Conservation (phyloP, 108 stramenopile genomes). For the Asterionellopsis glacialis region DNA sequence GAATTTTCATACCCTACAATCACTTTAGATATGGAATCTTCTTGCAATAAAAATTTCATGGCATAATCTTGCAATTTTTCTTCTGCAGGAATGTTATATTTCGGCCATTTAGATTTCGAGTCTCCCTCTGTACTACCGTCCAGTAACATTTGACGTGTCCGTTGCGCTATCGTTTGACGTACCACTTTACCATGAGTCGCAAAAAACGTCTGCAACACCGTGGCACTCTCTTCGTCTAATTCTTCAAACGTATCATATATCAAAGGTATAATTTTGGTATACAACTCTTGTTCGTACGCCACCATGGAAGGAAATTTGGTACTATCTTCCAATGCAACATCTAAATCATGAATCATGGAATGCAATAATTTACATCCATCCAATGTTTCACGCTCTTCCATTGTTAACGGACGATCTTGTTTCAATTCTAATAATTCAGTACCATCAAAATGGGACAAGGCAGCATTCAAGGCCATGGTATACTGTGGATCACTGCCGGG, state of each 20-base stretch:
- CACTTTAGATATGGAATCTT: conserved; percentile 13
- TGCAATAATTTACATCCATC: conserved; percentile 84
- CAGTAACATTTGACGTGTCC: conserved; percentile 63
- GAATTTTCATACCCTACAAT: conserved; percentile 1
- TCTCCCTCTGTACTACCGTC: conserved; percentile 42
- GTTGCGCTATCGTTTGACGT: conserved; percentile 65
- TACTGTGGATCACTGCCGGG: conserved; percentile 61
- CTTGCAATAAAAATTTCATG: conserved; percentile 39
- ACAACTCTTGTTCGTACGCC: conserved; percentile 73
- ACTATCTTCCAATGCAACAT: conserved; percentile 42
- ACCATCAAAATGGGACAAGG: conserved; percentile 83
- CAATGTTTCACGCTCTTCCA: conserved; percentile 82
- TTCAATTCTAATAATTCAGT: conserved; percentile 58
- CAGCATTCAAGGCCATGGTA: conserved; percentile 53
- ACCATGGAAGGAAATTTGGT: conserved; percentile 50
- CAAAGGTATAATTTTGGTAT: conserved; percentile 67
- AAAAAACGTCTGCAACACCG: conserved; percentile 69
- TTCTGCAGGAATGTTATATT: conserved; percentile 52
- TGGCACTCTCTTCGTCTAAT: conserved; percentile 71
- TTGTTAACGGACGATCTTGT: conserved; percentile 51
- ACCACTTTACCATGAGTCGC: conserved; percentile 72
- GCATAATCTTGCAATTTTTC: conserved; percentile 76
- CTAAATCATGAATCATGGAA: conserved; percentile 81
- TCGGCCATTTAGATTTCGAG: conserved; percentile 1
- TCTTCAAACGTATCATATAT: conserved; percentile 82